These are phyloP conservation scores for Simplicillium sp. DNA, from an alignment of 2,329 filamentous ascomycete species.

Conservation along the genomic window DNA sequence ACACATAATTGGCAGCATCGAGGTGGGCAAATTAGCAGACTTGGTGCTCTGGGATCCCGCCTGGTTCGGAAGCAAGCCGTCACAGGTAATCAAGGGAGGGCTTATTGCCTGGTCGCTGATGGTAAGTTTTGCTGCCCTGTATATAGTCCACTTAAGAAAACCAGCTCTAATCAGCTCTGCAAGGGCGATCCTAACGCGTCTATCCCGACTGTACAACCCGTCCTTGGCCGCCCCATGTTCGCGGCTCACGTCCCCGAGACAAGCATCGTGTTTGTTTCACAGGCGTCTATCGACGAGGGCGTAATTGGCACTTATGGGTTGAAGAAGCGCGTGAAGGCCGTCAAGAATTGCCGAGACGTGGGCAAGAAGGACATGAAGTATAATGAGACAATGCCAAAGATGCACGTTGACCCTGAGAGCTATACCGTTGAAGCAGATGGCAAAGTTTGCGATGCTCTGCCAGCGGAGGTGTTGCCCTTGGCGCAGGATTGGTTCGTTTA, in stretches of 20 bases:
- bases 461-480: slow-evolving; percentile 61
- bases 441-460: slow-evolving; percentile 61
- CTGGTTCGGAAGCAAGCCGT: slow-evolving; percentile 82
- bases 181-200: slow-evolving; percentile 76
- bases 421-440: slow-evolving; percentile 86
- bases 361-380: slow-evolving; percentile 85
- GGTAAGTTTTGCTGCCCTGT: slow-evolving; percentile 38
- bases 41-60: slow-evolving; percentile 78
- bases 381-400: slow-evolving; percentile 74
- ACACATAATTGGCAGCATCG: slow-evolving; percentile 77
- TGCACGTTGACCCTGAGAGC: slow-evolving; percentile 85
- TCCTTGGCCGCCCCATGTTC: slow-evolving; percentile 81
- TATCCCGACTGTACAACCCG: slow-evolving; percentile 80
- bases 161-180: slow-evolving; percentile 1
- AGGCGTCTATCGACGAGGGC: slow-evolving; percentile 58
- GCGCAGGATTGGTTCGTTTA: slow-evolving; percentile 72
- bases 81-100: slow-evolving; percentile 73
- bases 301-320: slow-evolving; percentile 63
- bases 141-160: neutral
- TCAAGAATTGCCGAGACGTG: slow-evolving; percentile 64
- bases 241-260: slow-evolving; percentile 61
- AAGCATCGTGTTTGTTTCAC: slow-evolving; percentile 75
- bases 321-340: slow-evolving; percentile 69
- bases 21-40: slow-evolving; percentile 84
- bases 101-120: slow-evolving; percentile 77